Evolutionary conservation across 2,329 filamentous ascomycete genomes (phyloP), one percentile per base, ranked within the genome.

Genomic region (Diaporthe destruens): DNA sequence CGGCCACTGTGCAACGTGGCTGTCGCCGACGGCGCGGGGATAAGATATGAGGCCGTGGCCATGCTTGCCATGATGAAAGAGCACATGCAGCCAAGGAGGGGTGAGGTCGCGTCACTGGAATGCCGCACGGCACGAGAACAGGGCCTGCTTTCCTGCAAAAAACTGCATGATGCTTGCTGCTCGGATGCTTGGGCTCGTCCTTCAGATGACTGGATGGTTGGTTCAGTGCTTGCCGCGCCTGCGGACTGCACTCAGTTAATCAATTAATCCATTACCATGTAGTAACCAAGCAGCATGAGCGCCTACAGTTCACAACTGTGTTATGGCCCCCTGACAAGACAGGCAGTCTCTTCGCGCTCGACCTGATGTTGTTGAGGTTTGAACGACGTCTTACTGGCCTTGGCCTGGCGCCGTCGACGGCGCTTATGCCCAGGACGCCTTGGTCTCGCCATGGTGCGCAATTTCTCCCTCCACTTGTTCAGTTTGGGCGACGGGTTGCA

Each of bases 1-100:
- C 47, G 53, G 67, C 49, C 67, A 23, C 54, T 39, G 54, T 59
- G 65, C 53, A 70, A 57, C 29, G 54, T 71, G 69, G 61, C 56
- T 70, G 67, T 49, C 47, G 69, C 69, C 44, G 72, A 47, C 65
- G 72, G 69, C 69, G 61, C 69, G 42, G 44, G 42, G 49, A 56
- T 36, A 32, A 56, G 7, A 25, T 23, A 25, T 34, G 57, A 42
- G 42, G 56, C 39, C 32, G 36, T 47, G 42, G 49, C 25, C 61
- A 71, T 59, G 29, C 2, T 29, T 29, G 29, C 2, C 29, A 29
- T 2, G 72, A 63, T 61, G 69, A 65, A 55, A 63, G 67, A 34
- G 71, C 57, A 25, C 39, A 66, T 54, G 51, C 71, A 66, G 57
- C 59, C 65, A 63, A 55, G 69, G 66, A 47, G 47, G 49, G 29